These are phyloP conservation scores for Buddleja alternifolia DNA, from an alignment of 257 asterid species.

Conservation along the genomic window DNA sequence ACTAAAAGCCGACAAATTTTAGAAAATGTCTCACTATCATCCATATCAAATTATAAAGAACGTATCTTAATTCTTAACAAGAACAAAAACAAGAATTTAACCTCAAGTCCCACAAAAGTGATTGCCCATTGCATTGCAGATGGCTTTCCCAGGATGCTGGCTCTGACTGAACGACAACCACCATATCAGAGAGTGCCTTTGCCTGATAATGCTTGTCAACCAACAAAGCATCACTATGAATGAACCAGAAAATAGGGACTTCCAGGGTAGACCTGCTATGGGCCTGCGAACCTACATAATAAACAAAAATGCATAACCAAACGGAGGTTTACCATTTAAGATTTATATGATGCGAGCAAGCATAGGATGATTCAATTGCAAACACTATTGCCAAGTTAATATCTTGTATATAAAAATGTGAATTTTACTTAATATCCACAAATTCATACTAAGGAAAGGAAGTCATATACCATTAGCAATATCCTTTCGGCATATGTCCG, in stretches of 20 bases:
- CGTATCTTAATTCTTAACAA: slow-evolving; percentile 6
- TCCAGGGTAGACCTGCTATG: slow-evolving; percentile 91
- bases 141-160: slow-evolving; percentile 96
- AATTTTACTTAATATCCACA: background rate
- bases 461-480: slow-evolving; percentile 6
- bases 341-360: slow-evolving; percentile 2
- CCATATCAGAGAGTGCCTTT: slow-evolving; percentile 96
- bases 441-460: slow-evolving; percentile 4
- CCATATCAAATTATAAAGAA: slow-evolving; percentile 2
- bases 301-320: slow-evolving; percentile 33
- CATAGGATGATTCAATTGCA: slow-evolving; percentile 15
- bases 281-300: slow-evolving; percentile 83
- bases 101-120: slow-evolving; percentile 94
- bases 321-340: slow-evolving; percentile 10
- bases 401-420: background rate
- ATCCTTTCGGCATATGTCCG: slow-evolving; percentile 8
- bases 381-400: background rate
- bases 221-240: slow-evolving; percentile 81
- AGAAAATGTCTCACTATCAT: slow-evolving; percentile 23
- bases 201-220: slow-evolving; percentile 97
- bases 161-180: slow-evolving; percentile 95
- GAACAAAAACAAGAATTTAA: slow-evolving; percentile 32
- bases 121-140: slow-evolving; percentile 88
- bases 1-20: slow-evolving; percentile 16
- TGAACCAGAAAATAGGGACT: slow-evolving; percentile 94